Conservation (phyloP, 768 basidiomycete species). For the Pleurotus citrinopileatus region DNA sequence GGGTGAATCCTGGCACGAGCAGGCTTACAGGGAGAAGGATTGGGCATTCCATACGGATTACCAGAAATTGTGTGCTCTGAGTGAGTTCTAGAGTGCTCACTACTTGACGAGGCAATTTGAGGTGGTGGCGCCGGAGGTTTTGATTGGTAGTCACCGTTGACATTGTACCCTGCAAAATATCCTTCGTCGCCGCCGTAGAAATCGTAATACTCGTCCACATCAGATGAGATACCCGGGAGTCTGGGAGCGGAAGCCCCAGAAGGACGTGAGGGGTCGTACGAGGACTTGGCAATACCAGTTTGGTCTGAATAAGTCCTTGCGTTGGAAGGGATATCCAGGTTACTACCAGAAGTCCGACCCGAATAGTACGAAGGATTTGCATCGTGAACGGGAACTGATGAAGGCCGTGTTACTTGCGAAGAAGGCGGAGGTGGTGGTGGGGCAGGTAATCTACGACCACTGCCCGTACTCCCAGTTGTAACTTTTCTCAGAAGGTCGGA, state of each 20-base stretch:
- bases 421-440: slow-evolving; percentile 18
- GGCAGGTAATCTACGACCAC: slow-evolving; percentile 18
- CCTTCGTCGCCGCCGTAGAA: not conserved
- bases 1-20: not conserved
- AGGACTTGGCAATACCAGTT: not conserved
- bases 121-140: slow-evolving; percentile 19
- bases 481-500: slow-evolving; percentile 17
- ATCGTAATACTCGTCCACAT: not conserved
- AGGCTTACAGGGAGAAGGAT: slow-evolving; percentile 1
- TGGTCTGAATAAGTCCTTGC: not conserved
- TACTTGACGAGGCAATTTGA: not conserved
- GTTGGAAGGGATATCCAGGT: not conserved
- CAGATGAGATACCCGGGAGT: not conserved
- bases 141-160: slow-evolving; percentile 10
- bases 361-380: not conserved
- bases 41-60: not conserved
- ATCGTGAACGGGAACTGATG: not conserved
- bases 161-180: not conserved
- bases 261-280: slow-evolving; percentile 1
- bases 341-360: not conserved
- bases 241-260: slow-evolving; percentile 7
- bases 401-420: not conserved
- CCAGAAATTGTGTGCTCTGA: slow-evolving; percentile 6
- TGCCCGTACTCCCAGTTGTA: slow-evolving; percentile 14
- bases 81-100: slow-evolving; percentile 3